These are phyloP conservation scores for Aristolochia contorta DNA, from an alignment of 164 flowering plant species.

Conservation along the genomic window DNA sequence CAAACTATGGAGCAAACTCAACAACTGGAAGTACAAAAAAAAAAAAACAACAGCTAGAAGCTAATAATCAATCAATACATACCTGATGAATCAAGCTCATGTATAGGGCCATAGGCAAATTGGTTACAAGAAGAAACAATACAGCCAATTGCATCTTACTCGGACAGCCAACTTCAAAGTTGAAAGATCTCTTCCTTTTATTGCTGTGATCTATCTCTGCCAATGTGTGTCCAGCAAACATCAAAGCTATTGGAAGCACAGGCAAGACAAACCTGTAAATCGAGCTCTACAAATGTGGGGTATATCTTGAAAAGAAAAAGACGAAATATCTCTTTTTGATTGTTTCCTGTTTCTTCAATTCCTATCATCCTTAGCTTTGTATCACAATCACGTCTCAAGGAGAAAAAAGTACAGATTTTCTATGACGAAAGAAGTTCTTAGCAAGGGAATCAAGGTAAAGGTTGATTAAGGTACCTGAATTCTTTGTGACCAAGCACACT, in stretches of 20 bases:
- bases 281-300: constrained; percentile 10
- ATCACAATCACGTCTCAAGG: too few relatives aligned
- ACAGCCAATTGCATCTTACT: constrained; percentile 31
- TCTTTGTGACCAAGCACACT: constrained; percentile 91
- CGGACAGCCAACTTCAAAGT: constrained; percentile 14
- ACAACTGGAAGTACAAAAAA: neutral
- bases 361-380: too few relatives aligned
- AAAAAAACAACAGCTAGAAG: neutral
- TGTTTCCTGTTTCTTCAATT: too few relatives aligned
- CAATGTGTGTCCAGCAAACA: constrained; percentile 70
- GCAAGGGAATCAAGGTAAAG: neutral
- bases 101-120: constrained; percentile 87
- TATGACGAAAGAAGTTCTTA: constrained; percentile 2
- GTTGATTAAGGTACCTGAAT: constrained; percentile 53
- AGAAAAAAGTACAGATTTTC: neutral
- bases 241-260: constrained; percentile 81
- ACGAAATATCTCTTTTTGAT: too few relatives aligned
- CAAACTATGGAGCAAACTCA: neutral
- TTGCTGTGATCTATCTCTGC: constrained; percentile 26
- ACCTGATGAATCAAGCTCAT: constrained; percentile 96
- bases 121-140: constrained; percentile 60
- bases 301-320: neutral
- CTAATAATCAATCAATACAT: neutral
- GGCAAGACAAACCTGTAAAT: constrained; percentile 82
- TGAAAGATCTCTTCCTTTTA: constrained; percentile 21